These are phyloP conservation scores for Nyssa sinensis DNA, from an alignment of 148 eudicot species.

Conservation along the genomic window DNA sequence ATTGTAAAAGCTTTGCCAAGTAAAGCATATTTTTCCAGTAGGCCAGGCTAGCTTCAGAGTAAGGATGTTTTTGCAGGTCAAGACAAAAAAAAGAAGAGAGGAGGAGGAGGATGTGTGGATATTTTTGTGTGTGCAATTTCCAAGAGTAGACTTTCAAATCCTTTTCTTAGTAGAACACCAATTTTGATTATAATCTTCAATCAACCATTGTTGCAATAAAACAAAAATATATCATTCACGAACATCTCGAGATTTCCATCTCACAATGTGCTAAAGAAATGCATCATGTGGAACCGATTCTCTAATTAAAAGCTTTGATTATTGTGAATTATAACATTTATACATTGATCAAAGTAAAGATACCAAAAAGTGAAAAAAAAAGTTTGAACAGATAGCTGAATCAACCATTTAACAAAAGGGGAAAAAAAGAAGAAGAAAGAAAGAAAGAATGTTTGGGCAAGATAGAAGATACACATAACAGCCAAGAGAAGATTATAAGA, in stretches of 20 bases:
- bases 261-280: not conserved
- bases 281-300: not conserved
- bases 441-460: not conserved
- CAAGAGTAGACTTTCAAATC: not conserved
- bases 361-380: not conserved
- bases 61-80: not conserved
- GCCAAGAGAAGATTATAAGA: not conserved
- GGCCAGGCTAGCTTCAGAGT: too few relatives aligned
- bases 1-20: not conserved
- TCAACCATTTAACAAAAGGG: conserved; percentile 3
- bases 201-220: not conserved
- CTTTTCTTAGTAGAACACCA: not conserved
- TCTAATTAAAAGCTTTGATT: not conserved
- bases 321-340: not conserved
- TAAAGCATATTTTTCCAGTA: not conserved
- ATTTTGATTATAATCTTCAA: not conserved
- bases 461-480: not conserved
- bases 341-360: not conserved
- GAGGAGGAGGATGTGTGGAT: too few relatives aligned
- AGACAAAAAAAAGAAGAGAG: too few relatives aligned
- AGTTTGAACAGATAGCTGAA: not conserved
- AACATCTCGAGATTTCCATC: not conserved
- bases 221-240: not conserved
- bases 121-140: not conserved
- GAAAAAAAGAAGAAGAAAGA: too few relatives aligned